phyloP scores from a whole-genome alignment of 768 basidiomycete genomes.

The Leccinellum rugosiceps region DNA sequence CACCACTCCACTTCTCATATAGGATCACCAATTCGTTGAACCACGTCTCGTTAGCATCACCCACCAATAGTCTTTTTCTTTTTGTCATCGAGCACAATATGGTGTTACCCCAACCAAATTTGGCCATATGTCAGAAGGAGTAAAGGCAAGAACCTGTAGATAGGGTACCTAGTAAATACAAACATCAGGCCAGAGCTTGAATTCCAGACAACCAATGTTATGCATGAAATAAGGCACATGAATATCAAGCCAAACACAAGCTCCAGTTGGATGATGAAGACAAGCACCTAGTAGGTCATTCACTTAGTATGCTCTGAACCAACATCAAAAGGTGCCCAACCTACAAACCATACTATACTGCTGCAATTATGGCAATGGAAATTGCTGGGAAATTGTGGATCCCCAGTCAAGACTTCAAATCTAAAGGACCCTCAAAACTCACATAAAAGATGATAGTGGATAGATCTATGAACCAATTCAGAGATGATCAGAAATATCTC shows the following conservation, averaged over 20 bases:
- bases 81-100: no score
- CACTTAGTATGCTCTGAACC: neutral
- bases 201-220: no score
- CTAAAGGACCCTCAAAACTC: conserved; percentile 21
- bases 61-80: no score
- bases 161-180: no score
- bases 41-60: no score
- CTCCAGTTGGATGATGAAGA: conserved; percentile 71
- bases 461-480: conserved; percentile 35
- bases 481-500: conserved; percentile 2
- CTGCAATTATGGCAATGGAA: conserved; percentile 63
- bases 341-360: conserved; percentile 69
- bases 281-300: conserved; percentile 43
- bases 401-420: conserved; percentile 44
- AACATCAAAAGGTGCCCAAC: conserved; percentile 22
- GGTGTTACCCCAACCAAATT: no score
- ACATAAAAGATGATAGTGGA: conserved; percentile 65
- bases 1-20: no score
- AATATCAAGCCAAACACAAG: conserved; percentile 75
- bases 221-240: no score
- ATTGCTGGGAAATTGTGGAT: conserved; percentile 54
- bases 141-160: no score
- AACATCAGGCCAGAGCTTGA: no score
- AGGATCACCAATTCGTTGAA: no score
- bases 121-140: no score